phyloP scores from a whole-genome alignment of 495 filamentous ascomycete genomes.

The Trichocladium antarcticum region DNA sequence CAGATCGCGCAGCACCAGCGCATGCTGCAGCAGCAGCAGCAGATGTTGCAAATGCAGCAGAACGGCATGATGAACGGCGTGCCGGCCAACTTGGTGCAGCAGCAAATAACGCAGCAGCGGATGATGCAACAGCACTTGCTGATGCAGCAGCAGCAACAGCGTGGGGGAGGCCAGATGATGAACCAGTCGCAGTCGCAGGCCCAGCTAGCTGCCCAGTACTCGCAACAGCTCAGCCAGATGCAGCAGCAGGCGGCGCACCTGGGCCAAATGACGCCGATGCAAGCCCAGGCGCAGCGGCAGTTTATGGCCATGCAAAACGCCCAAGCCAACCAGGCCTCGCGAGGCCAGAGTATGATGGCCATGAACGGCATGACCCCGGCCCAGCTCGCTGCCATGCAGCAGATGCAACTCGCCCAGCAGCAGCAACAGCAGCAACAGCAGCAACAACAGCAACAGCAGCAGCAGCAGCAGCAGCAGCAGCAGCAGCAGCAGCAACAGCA shows the following conservation, averaged over 20 bases:
- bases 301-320: slow-evolving; percentile 12
- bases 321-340: slow-evolving; percentile 8
- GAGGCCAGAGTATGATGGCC: slow-evolving; percentile 27
- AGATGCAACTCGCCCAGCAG: slow-evolving; percentile 28
- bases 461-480: slow-evolving; percentile 25
- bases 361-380: slow-evolving; percentile 26
- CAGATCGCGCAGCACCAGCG: slow-evolving; percentile 47
- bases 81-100: slow-evolving; percentile 22
- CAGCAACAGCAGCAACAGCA: slow-evolving; percentile 24
- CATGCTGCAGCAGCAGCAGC: slow-evolving; percentile 37
- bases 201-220: slow-evolving; percentile 26
- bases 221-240: slow-evolving; percentile 24
- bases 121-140: slow-evolving; percentile 31
- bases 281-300: slow-evolving; percentile 31
- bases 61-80: slow-evolving; percentile 29
- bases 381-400: slow-evolving; percentile 32
- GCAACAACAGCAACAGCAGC: slow-evolving; percentile 30
- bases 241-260: slow-evolving; percentile 23
- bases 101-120: slow-evolving; percentile 25
- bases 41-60: slow-evolving; percentile 28
- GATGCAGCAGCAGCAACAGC: slow-evolving; percentile 28
- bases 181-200: slow-evolving; percentile 4
- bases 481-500: slow-evolving; percentile 25
- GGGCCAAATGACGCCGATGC: slow-evolving; percentile 13
- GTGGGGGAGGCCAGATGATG: slow-evolving; percentile 25